These are phyloP conservation scores for Kernera saxatilis DNA, from an alignment of 345 rosid genomes.

Conservation along the genomic window DNA sequence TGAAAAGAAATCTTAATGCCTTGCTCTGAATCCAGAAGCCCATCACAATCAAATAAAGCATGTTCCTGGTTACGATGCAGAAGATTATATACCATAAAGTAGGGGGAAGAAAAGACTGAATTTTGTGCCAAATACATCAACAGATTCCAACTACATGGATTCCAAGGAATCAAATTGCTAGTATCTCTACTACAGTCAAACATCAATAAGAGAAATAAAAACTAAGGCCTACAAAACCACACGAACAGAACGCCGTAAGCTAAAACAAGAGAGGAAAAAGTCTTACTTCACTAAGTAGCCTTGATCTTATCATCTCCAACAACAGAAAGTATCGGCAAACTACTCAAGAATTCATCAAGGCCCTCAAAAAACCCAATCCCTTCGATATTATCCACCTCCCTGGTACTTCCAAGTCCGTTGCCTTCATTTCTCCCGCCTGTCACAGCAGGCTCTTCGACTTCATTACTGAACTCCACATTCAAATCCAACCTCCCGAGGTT, in stretches of 20 bases:
- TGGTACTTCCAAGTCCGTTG: conserved; percentile 42
- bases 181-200: conserved; percentile 22
- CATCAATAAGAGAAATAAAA: conserved; percentile 29
- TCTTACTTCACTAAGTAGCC: conserved; percentile 58
- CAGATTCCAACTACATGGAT: conserved; percentile 26
- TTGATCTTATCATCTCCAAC: conserved; percentile 82
- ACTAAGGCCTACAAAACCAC: conserved; percentile 31
- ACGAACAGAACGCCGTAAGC: conserved; percentile 8
- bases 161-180: conserved; percentile 10
- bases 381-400: conserved; percentile 72
- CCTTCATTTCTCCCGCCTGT: conserved; percentile 36
- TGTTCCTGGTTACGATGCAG: conserved; percentile 1
- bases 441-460: conserved; percentile 59
- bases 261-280: conserved; percentile 17
- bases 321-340: conserved; percentile 83
- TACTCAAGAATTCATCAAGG: conserved; percentile 91
- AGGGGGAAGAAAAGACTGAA: not conserved
- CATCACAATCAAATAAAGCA: not conserved
- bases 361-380: conserved; percentile 89
- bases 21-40: not conserved
- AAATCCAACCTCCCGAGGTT: conserved; percentile 78
- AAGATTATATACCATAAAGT: conserved; percentile 6
- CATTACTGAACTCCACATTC: conserved; percentile 95
- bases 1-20: not conserved
- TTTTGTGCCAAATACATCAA: conserved; percentile 18